These are phyloP conservation scores for Lippia alba DNA, from an alignment of 305 asterid species.

Conservation along the genomic window DNA sequence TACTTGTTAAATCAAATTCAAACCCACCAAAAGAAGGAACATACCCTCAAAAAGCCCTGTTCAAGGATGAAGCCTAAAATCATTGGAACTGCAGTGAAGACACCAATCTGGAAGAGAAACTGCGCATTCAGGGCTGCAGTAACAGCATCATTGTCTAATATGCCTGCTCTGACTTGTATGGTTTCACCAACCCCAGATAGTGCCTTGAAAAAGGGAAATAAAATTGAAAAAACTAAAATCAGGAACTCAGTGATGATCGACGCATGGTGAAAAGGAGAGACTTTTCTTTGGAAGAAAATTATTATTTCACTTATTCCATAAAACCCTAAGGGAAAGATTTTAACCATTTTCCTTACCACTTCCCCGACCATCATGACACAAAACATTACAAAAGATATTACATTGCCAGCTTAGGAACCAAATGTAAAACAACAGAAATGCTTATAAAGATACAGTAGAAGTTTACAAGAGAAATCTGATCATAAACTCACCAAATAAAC, in stretches of 20 bases:
- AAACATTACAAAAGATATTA: constrained; percentile 13
- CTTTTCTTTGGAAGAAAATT: neutral
- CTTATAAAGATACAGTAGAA: constrained; percentile 20
- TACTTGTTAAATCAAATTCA: too few relatives aligned
- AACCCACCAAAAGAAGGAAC: constrained; percentile 14
- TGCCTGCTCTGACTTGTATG: constrained; percentile 58
- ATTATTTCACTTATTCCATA: constrained; percentile 15
- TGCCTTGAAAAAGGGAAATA: constrained; percentile 63
- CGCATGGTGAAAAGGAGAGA: constrained; percentile 8
- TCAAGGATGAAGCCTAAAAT: constrained; percentile 90
- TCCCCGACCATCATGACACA: constrained; percentile 13
- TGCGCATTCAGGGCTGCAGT: constrained; percentile 90
- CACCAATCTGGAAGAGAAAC: constrained; percentile 95
- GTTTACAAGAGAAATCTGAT: constrained; percentile 25
- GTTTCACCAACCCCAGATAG: constrained; percentile 94
- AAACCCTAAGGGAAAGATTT: constrained; percentile 12
- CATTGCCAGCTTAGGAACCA: constrained; percentile 20
- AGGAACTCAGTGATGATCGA: constrained; percentile 20
- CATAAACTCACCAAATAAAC: constrained; percentile 79
- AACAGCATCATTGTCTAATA: constrained; percentile 67
- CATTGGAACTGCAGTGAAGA: constrained; percentile 96
- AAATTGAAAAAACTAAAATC: constrained; percentile 31
- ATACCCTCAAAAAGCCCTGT: constrained; percentile 93
- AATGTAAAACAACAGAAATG: constrained; percentile 27
- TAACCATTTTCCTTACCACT: constrained; percentile 1